Conservation (phyloP, 352 stramenopile genomes). For the Pythium volutum region DNA sequence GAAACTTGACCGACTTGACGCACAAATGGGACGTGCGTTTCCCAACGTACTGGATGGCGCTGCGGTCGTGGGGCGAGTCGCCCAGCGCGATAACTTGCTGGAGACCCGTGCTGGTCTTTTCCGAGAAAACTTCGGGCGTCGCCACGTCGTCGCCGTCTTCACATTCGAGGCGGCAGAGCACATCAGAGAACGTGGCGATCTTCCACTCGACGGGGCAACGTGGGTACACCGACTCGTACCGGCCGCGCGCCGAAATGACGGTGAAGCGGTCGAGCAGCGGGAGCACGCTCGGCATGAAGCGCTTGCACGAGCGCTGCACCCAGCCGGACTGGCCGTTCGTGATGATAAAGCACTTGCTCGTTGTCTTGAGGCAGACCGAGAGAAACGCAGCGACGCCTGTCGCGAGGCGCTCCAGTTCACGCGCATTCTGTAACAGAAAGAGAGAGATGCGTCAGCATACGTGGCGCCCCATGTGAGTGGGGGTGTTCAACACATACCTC, state of each 20-base stretch:
- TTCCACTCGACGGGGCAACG: slow-evolving; percentile 76
- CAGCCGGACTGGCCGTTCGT: slow-evolving; percentile 69
- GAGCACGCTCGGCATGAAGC: slow-evolving; percentile 59
- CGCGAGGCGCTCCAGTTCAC: slow-evolving; percentile 34
- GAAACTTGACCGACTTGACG: slow-evolving; percentile 77
- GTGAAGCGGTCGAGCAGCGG: slow-evolving; percentile 56
- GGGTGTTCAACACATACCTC: slow-evolving; percentile 20
- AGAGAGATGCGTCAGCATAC: background rate
- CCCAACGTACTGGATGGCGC: slow-evolving; percentile 65
- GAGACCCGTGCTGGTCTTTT: background rate
- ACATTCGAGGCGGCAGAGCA: slow-evolving; percentile 37
- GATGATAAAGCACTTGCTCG: slow-evolving; percentile 48
- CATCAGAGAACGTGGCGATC: slow-evolving; percentile 60
- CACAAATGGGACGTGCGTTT: slow-evolving; percentile 41
- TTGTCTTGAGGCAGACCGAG: slow-evolving; percentile 39
- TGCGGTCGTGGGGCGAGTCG: slow-evolving; percentile 69
- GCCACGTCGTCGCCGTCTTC: slow-evolving; percentile 1
- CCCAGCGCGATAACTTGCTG: slow-evolving; percentile 73
- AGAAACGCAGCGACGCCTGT: slow-evolving; percentile 47
- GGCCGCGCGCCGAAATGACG: slow-evolving; percentile 61
- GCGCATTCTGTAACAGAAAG: slow-evolving; percentile 17
- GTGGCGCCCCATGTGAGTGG: no score
- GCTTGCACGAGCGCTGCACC: slow-evolving; percentile 72
- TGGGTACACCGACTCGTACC: slow-evolving; percentile 60
- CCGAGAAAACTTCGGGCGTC: slow-evolving; percentile 12